Evolutionary conservation across 1,139 yeast genomes (phyloP), one percentile per base, ranked within the genome.

Genomic region (Meyerozyma carpophila): DNA sequence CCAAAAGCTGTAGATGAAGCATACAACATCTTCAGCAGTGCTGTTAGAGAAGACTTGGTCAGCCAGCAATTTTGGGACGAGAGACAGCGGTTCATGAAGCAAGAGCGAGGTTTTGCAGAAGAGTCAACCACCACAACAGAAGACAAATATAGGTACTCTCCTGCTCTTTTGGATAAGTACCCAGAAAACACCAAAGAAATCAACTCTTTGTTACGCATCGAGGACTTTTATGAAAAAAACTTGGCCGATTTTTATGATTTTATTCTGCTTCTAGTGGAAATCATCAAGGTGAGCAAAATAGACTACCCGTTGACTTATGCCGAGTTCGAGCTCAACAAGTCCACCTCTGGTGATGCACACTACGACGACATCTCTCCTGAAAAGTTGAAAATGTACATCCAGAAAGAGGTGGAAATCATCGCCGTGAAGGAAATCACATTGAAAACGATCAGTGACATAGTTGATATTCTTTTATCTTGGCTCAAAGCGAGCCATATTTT

Each of bases 1-100:
- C 98, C 98, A 0, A 73, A 67, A 43, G 90, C 96, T 46, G 81
- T 91, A 25, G 69, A 76, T 43, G 97, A 93, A 57, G 97, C 97
- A 0, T 64, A 70, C 41, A 59, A 60, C 6, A 75, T 93, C 7
- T 76, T 88, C 48, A 70, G 75, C 27, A 66, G 77, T 13, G 77
- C 86, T 20, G 75, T 89, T 1, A 73, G 80, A 46, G 84, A 85
- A 26, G 82, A 85, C 41, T 79, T 84, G 44, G 78, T 83, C 2
- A 71, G 79, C 41, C 71, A 78, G 44, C 89, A 91, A 55, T 59
- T 88, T 27, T 84, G 93, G 87, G 65, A 72, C 39, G 95, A 85
- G 53, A 65, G 90, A 36, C 81, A 81, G 42, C 61, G 66, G 37
- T 91, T 89, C 52, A 82, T 88, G 79, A 67, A 70, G 41, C 85